A percentile compares a stretch with the other conserved stretches of the same genome.
Evolutionary conservation across 2,329 filamentous ascomycete species (phyloP).

Genomic region (Pestalotiopsis sp.): DNA sequence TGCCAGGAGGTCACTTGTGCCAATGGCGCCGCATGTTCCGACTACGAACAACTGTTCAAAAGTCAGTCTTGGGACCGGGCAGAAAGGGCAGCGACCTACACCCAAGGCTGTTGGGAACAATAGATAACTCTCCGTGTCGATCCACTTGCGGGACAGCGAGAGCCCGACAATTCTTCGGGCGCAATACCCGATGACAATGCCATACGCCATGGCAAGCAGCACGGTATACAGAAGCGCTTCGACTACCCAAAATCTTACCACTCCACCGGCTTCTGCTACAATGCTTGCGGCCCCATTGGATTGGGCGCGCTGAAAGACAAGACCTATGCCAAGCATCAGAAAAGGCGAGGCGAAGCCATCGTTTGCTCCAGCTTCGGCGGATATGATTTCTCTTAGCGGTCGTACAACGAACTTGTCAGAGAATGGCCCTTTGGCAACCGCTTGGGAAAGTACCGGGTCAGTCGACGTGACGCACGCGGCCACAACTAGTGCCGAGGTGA

Average conservation of each 20-base stretch:
- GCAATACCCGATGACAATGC: conserved; percentile 50
- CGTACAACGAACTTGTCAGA: conserved; percentile 63
- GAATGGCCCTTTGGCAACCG: conserved; percentile 64
- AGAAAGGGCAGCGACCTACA: conserved; percentile 24
- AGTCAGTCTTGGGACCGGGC: background rate
- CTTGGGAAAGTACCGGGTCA: conserved; percentile 64
- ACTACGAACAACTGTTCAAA: conserved; percentile 55
- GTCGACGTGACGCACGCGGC: conserved; percentile 64
- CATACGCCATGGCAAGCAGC: conserved; percentile 53
- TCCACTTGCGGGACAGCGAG: conserved; percentile 50
- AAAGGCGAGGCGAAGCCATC: conserved; percentile 67
- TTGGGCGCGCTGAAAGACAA: conserved; percentile 49
- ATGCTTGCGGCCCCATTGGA: background rate
- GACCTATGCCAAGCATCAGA: conserved; percentile 58
- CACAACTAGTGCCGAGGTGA: conserved; percentile 58
- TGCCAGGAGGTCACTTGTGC: conserved; percentile 62
- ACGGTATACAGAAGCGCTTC: conserved; percentile 65
- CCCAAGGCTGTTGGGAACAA: conserved; percentile 55
- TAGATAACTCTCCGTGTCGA: conserved; percentile 57
- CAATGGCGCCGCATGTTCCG: conserved; percentile 58
- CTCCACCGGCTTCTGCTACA: conserved; percentile 30
- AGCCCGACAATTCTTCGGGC: conserved; percentile 49
- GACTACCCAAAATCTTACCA: conserved; percentile 59
- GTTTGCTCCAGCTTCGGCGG: conserved; percentile 63
- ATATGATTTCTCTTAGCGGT: conserved; percentile 62